Base-by-base conservation (phyloP, 78 protist species). In the Mastigamoeba balamuthi region DNA sequence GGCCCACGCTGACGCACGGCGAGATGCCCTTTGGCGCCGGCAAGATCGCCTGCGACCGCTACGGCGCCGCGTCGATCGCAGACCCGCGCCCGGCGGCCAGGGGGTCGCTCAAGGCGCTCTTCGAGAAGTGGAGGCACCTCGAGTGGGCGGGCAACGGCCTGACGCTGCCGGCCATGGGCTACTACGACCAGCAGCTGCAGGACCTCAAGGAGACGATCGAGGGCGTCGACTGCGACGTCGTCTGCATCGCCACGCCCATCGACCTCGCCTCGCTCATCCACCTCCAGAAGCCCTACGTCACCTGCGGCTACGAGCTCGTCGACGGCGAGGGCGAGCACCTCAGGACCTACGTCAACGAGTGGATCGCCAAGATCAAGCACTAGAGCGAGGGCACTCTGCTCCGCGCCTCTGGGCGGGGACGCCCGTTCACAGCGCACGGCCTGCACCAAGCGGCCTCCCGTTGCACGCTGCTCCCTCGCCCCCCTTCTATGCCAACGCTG, bases 161-260 rank as follows among this genome's bases (percentile, higher is more conserved):
- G 33, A 48, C 58, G 36, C 40, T 77, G 29, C 81, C 81, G 1
- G 81, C 81, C 40, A 77, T 77, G 81, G 81, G 81, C 37, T 77
- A 77, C 81, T 7, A 23, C 28, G 81, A 77, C 5, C 33, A 48
- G 58, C 58, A 48, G 58, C 58, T 48, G 33, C 58, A 25, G 17
- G 58, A 48, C 58, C 65, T 77, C 42, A 2, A 4, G 4, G 68
- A 43, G 5, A 74, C 79, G 35, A 77, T 77, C 76, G 6, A 77
- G 25, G 40, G 8, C 35, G 4, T 3, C 41, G 36, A 40, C 39
- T 66, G 77, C 27, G 81, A 77, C 63, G 6, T 8, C 30, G 81
- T 77, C 40, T 2, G 75, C 77, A 35, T 27, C 27, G 81, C 44
- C 65, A 77, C 81, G 3, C 81, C 81, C 30, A 77, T 77, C 28